Evolutionary conservation across 2,329 filamentous ascomycete species (phyloP).

Genomic region (Xylariomycetidae sp.): DNA sequence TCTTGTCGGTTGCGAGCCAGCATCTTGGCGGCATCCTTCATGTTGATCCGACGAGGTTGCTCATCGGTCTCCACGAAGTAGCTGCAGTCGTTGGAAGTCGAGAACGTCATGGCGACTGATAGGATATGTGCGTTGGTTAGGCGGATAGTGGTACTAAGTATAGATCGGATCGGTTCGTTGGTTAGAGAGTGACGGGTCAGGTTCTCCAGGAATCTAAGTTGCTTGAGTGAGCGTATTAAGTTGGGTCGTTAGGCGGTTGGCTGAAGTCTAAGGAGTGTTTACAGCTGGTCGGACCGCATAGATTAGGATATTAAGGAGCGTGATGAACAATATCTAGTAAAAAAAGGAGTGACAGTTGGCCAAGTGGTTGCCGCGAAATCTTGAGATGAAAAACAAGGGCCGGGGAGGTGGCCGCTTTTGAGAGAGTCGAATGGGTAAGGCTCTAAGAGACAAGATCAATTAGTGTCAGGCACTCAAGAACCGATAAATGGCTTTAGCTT

Average conservation of each 20-base stretch:
- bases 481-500: constrained; percentile 14
- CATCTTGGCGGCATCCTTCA: constrained; percentile 70
- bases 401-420: constrained; percentile 41
- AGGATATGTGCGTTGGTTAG: constrained; percentile 24
- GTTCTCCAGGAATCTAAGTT: constrained; percentile 49
- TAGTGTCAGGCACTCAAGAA: constrained; percentile 19
- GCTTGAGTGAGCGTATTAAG: constrained; percentile 28
- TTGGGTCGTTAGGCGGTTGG: constrained; percentile 27
- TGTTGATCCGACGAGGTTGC: constrained; percentile 53
- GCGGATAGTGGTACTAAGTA: constrained; percentile 17
- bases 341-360: constrained; percentile 53
- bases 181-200: constrained; percentile 41
- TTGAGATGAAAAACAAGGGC: constrained; percentile 29
- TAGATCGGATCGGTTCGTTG: constrained; percentile 18
- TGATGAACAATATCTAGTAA: constrained; percentile 38
- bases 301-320: constrained; percentile 58
- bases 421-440: constrained; percentile 35
- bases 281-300: constrained; percentile 38
- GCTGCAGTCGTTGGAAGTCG: constrained; percentile 35
- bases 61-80: constrained; percentile 55
- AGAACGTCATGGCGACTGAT: constrained; percentile 40
- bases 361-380: constrained; percentile 40
- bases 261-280: constrained; percentile 34
- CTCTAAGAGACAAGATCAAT: constrained; percentile 19
- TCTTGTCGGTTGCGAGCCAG: constrained; percentile 79